Conservation (phyloP, 768 basidiomycete species). For the Boletus sp. region DNA sequence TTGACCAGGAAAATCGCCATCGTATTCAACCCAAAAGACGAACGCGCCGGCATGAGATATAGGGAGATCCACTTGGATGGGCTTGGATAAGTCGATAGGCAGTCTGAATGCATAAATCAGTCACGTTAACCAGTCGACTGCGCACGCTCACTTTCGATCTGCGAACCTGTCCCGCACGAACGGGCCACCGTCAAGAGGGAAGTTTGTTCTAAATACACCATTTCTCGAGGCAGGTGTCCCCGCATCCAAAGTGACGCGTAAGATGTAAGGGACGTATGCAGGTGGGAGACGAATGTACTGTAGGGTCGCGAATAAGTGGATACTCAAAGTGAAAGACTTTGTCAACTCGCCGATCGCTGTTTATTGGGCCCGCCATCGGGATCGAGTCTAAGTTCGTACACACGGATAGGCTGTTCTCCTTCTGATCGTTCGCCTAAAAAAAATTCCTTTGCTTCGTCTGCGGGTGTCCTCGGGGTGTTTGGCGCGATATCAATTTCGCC, state of each 20-base stretch:
- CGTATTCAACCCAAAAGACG: conserved; percentile 93
- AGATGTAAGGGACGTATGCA: conserved; percentile 80
- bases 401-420: conserved; percentile 65
- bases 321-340: neutral
- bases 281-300: conserved; percentile 97
- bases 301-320: conserved; percentile 10
- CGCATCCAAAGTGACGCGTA: conserved; percentile 88
- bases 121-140: neutral
- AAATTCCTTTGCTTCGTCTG: conserved; percentile 89
- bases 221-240: conserved; percentile 89
- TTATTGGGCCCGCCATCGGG: conserved; percentile 88
- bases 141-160: conserved; percentile 61
- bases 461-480: conserved; percentile 80
- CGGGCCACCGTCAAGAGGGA: conserved; percentile 87
- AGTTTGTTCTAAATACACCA: conserved; percentile 94
- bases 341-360: conserved; percentile 67
- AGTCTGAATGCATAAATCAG: conserved; percentile 47
- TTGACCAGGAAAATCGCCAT: conserved; percentile 51
- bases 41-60: conserved; percentile 97
- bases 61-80: conserved; percentile 90
- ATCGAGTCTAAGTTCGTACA: conserved; percentile 85
- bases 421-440: conserved; percentile 56
- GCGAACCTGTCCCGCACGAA: conserved; percentile 76
- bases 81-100: conserved; percentile 82
- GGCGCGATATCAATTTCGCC: conserved; percentile 17